Evolutionary conservation across 2,329 filamentous ascomycete genomes (phyloP), one percentile per base, ranked within the genome.

Genomic region (Sporothrix inflata): DNA sequence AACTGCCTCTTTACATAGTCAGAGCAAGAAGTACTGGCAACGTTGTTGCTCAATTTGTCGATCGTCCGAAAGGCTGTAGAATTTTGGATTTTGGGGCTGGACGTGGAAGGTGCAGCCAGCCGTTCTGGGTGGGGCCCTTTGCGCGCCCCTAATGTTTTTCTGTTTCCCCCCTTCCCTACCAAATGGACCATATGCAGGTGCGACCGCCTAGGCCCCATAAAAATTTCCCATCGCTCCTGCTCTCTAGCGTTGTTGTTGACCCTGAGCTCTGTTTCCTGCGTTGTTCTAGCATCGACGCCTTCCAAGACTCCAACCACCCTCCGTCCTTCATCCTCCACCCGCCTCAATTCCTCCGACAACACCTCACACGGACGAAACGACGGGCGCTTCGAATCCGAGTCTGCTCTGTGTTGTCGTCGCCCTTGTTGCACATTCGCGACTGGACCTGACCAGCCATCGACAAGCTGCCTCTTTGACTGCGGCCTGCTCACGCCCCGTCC

Each of bases 201-300:
- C 55, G 55, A 40, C 57, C 57, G n/a, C 12, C 40, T 27, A 21
- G 60, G 63, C 42, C 63, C 63, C 63, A 66, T 21, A 49, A 47
- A 49, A 34, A n/a, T 66, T 66, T 34, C 27, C 61, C 63, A 34
- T 66, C 42, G 63, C 40, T 66, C 63, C 27, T 66, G 63, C 63
- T 45, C 14, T 45, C 40, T 66, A 47, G 40, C 16, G 63, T 9
- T 66, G 40, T 66, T 66, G 42, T 66, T 21, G 63, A 66, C 63
- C 63, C 63, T 34, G 40, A 66, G 63, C 63, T 66, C 40, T 14
- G 38, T 63, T 63, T 63, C 60, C 30, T 12, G 30, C 38, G 8
- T 19, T 40, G 30, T 42, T 42, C 30, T 40, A 45, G 60, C 38
- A 45, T 65, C 60, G 60, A 21, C 60, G 60, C 38, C 40, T 34